These are phyloP conservation scores for Backusella liffmaniae DNA, from an alignment of 192 early-diverging fungal species.

Conservation along the genomic window DNA sequence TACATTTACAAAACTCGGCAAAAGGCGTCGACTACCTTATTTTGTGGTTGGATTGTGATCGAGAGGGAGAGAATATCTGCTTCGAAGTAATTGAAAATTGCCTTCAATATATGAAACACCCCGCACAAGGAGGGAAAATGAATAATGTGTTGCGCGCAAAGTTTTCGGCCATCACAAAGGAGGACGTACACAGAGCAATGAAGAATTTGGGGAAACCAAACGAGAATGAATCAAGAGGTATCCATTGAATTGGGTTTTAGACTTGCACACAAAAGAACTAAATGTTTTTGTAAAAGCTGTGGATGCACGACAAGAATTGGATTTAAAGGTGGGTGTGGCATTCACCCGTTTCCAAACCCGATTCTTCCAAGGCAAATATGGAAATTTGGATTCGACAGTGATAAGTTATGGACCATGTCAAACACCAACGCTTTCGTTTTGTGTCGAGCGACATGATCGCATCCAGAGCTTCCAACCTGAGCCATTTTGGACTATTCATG, in stretches of 20 bases:
- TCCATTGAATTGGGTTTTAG: too few species aligned
- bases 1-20: constrained; percentile 41
- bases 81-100: constrained; percentile 49
- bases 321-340: constrained; percentile 48
- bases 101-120: constrained; percentile 32
- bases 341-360: constrained; percentile 48
- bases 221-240: constrained; percentile 49
- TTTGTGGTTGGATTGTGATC: constrained; percentile 54
- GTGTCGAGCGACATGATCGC: constrained; percentile 54
- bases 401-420: constrained; percentile 55
- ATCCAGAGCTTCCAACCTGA: constrained; percentile 52
- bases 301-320: constrained; percentile 52
- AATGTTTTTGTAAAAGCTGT: constrained; percentile 32
- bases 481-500: constrained; percentile 42
- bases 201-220: constrained; percentile 47
- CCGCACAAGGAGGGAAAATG: constrained; percentile 23
- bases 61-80: constrained; percentile 56
- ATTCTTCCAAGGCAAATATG: constrained; percentile 59
- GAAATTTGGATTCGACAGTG: constrained; percentile 44
- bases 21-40: constrained; percentile 49
- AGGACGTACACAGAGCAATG: constrained; percentile 47
- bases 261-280: background rate
- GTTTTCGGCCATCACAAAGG: constrained; percentile 42
- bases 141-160: constrained; percentile 31
- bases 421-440: constrained; percentile 52